Percentiles rank a stretch among this genome's conserved stretches.
Conservation (phyloP, 345 rosid genomes). For the Microthlaspi erraticum region DNA sequence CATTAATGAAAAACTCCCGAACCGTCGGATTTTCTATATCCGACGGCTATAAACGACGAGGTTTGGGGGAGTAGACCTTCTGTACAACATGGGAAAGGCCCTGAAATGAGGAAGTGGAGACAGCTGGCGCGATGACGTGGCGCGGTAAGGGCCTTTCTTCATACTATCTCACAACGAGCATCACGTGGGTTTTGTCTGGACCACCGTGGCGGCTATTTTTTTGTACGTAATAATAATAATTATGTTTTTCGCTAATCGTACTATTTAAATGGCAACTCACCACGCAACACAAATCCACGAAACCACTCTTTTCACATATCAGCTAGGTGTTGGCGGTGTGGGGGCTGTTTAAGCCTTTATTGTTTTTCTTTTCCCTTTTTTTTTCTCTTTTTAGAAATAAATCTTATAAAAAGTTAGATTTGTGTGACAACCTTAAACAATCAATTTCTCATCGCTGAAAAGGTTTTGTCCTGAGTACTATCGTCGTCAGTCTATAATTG, state of each 20-base stretch:
- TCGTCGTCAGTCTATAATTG: neutral
- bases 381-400: slow-evolving; percentile 6
- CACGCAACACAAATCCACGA: neutral
- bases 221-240: slow-evolving; percentile 15
- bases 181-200: slow-evolving; percentile 45
- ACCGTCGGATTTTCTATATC: slow-evolving; percentile 31
- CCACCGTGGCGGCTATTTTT: slow-evolving; percentile 35
- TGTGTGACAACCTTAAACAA: slow-evolving; percentile 33
- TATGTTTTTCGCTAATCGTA: neutral
- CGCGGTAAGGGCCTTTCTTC: slow-evolving; percentile 23
- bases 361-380: neutral
- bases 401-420: slow-evolving; percentile 1
- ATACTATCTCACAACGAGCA: slow-evolving; percentile 37
- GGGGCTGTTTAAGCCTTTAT: neutral
- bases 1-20: neutral
- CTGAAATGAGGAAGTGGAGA: slow-evolving; percentile 39
- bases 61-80: slow-evolving; percentile 10
- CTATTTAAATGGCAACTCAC: slow-evolving; percentile 7
- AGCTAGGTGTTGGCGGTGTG: slow-evolving; percentile 20
- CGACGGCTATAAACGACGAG: slow-evolving; percentile 3
- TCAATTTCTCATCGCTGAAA: slow-evolving; percentile 19
- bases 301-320: neutral
- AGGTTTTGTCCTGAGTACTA: slow-evolving; percentile 3
- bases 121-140: slow-evolving; percentile 44
- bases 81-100: slow-evolving; percentile 36